phyloP scores from a whole-genome alignment of 1,284 basidiomycete genomes.

The Ceratorhiza oryzae-sativae region DNA sequence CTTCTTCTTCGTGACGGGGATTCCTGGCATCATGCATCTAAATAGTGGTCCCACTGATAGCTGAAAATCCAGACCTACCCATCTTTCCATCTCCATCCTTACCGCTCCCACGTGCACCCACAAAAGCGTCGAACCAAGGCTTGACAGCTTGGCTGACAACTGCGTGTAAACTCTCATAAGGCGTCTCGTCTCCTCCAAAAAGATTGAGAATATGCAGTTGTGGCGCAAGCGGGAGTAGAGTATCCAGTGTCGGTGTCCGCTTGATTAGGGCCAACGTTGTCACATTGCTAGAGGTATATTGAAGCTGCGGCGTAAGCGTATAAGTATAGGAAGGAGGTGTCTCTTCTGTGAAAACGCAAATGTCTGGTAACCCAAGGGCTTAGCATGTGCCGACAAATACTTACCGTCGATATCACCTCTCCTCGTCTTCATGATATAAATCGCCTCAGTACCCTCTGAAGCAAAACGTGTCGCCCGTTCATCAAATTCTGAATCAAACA shows the following conservation, averaged over 20 bases:
- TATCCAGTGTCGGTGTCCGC: slow-evolving; percentile 83
- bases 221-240: slow-evolving; percentile 74
- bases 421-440: slow-evolving; percentile 76
- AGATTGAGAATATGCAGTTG: slow-evolving; percentile 94
- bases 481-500: slow-evolving; percentile 78
- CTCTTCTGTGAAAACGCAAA: slow-evolving; percentile 59
- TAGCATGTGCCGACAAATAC: slow-evolving; percentile 23
- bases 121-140: slow-evolving; percentile 98
- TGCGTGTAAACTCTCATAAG: slow-evolving; percentile 96
- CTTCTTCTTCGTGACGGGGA: slow-evolving; percentile 99
- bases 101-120: slow-evolving; percentile 73
- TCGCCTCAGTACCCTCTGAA: slow-evolving; percentile 69
- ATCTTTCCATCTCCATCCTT: slow-evolving; percentile 87
- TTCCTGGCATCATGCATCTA: slow-evolving; percentile 60
- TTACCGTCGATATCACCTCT: slow-evolving; percentile 73
- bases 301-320: slow-evolving; percentile 72
- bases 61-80: slow-evolving; percentile 59
- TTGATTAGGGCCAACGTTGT: slow-evolving; percentile 96
- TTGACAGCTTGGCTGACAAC: slow-evolving; percentile 96
- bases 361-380: slow-evolving; percentile 20
- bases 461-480: slow-evolving; percentile 77
- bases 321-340: slow-evolving; percentile 68
- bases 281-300: slow-evolving; percentile 82
- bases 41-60: not conserved
- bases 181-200: slow-evolving; percentile 88